A percentile compares a stretch with the other conserved stretches of the same genome.
These are phyloP conservation scores for Xylariaceae sp. DNA, from an alignment of 2,329 filamentous ascomycete species.

Conservation along the genomic window DNA sequence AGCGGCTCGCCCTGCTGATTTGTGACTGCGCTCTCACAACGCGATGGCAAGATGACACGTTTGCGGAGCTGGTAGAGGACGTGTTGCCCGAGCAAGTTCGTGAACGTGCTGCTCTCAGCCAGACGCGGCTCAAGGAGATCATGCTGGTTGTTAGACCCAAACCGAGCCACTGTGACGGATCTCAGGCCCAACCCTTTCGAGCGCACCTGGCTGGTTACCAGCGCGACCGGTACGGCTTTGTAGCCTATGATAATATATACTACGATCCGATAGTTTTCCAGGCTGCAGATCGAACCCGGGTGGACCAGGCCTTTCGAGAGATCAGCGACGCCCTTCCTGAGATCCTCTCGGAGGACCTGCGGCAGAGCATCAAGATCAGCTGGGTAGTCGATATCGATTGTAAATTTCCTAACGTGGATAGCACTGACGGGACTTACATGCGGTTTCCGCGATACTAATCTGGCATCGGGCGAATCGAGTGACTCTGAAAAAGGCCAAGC, in stretches of 20 bases:
- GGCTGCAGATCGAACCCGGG: rapidly evolving
- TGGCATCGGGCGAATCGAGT: no score
- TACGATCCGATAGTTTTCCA: not conserved
- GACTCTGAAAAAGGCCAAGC: no score
- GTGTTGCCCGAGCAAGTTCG: not conserved
- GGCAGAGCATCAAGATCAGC: not conserved
- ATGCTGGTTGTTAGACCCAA: not conserved
- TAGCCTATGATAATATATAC: not conserved
- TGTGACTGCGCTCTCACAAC: not conserved
- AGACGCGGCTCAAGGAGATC: not conserved
- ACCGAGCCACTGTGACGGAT: no score
- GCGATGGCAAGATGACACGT: not conserved
- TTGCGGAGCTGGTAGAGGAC: rapidly evolving
- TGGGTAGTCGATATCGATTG: slow-evolving; percentile 7
- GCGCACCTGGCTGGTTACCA: no score
- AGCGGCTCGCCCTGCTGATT: slow-evolving; percentile 10
- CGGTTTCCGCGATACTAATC: no score
- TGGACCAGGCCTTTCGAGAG: not conserved
- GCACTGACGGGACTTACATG: not conserved
- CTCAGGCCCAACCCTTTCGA: no score
- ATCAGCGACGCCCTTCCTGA: not conserved
- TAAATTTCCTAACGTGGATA: not conserved
- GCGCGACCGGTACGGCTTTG: slow-evolving; percentile 3
- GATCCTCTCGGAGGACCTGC: not conserved
- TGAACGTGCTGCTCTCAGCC: no score